These are phyloP conservation scores for Flaveria brownii DNA, from an alignment of 129 eudicot genomes.

Conservation along the genomic window DNA sequence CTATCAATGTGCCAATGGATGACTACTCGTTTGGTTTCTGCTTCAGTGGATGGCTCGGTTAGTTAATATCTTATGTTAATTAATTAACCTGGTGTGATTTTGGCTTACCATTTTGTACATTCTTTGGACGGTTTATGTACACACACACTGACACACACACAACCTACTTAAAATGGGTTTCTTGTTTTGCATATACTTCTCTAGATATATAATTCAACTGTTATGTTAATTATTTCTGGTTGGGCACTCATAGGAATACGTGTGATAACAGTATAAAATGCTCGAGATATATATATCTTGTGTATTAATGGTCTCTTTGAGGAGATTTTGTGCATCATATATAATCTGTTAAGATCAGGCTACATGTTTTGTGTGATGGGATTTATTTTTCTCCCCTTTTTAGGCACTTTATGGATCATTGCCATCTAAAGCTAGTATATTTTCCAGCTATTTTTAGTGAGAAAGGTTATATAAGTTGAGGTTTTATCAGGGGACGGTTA, in stretches of 20 bases:
- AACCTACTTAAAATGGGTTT: background rate
- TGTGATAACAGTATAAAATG: background rate
- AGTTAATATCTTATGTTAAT: constrained; percentile 8
- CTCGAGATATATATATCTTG: background rate
- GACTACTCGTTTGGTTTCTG: constrained; percentile 97
- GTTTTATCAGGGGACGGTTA: background rate
- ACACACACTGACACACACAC: no score
- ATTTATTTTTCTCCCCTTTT: background rate
- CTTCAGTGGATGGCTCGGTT: constrained; percentile 98
- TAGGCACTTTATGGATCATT: background rate
- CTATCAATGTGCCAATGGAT: constrained; percentile 99
- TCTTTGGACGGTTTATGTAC: background rate
- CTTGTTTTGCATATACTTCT: background rate
- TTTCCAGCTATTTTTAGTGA: background rate
- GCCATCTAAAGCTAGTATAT: background rate
- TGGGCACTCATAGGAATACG: background rate
- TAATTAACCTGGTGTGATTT: background rate
- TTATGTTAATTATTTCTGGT: background rate
- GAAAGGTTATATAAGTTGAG: background rate
- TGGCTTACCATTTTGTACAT: background rate
- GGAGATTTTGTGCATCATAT: background rate
- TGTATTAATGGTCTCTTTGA: background rate
- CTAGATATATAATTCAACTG: no score
- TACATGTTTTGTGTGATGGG: background rate
- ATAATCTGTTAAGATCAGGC: background rate